Base-by-base conservation (phyloP, 2,329 filamentous ascomycete species). In the Ustulina deusta region DNA sequence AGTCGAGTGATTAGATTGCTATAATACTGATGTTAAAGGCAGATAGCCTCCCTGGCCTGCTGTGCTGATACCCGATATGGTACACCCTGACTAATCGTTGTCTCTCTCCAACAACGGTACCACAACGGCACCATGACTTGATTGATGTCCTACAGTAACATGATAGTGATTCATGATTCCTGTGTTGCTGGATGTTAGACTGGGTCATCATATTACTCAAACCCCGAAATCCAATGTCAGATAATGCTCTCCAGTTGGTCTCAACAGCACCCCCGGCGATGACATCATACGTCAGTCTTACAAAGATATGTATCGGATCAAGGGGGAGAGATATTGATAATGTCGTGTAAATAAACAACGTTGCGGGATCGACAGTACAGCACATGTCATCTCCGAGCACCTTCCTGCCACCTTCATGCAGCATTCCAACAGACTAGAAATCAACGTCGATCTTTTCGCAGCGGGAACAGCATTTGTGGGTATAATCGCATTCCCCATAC, bases 211-310 rank as follows among this genome's bases (percentile, higher is more conserved):
- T 44, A 3, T 5, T 5, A 20, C 3, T 6, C 27, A n/a, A n/a
- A n/a, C n/a, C n/a, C n/a, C n/a, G n/a, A n/a, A n/a, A n/a, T n/a
- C n/a, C n/a, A 52, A 52, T 34, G 27, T 32, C 27, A 34, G 49
- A 34, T 52, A 52, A 25, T 17, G 40, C 40, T 20, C 17, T 7
- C 48, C 15, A 7, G 48, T 17, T 52, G 17, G 49, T 20, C 22
- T 20, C 4, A 29, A 40, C 34, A 56, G n/a, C n/a, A 27, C n/a
- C 42, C 29, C 20, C 29, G 44, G 60, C 17, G 22, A 61, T 69
- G 68, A 69, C 68, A 69, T 69, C 51, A 67, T 68, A 59, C 11
- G 17, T 42, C 7, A 54, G 15, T 22, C 46, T 13, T 22, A 44
- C n/a, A 32, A 10, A 20, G 42, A 7, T 22, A 32, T 29, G 38